A percentile compares a stretch with the other conserved stretches of the same genome.
These are phyloP conservation scores for Tribonema minus DNA, from an alignment of 108 stramenopile genomes.

Conservation along the genomic window DNA sequence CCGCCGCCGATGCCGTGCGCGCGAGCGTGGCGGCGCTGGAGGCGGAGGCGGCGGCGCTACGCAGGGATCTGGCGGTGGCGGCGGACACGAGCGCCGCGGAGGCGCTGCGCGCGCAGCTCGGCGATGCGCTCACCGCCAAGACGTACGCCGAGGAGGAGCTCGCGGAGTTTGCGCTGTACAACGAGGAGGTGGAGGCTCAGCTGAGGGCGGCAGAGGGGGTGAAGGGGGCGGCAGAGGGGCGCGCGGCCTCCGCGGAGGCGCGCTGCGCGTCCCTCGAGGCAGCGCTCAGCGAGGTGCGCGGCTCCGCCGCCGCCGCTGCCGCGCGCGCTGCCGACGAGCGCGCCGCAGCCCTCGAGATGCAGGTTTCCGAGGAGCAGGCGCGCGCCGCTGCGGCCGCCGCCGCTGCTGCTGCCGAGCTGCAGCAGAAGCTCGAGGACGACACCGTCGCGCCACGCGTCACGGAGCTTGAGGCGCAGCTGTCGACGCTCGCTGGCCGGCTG, in stretches of 20 bases:
- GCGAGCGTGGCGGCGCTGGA: background rate
- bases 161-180: conserved; percentile 11
- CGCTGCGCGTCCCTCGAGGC: background rate
- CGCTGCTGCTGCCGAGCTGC: background rate
- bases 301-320: background rate
- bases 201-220: background rate
- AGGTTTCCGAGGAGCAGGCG: background rate
- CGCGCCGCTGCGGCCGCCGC: background rate
- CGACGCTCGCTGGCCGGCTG: too few relatives aligned
- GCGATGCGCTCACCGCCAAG: conserved; percentile 6
- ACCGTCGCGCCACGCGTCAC: background rate
- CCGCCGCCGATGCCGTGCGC: too few relatives aligned
- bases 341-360: background rate
- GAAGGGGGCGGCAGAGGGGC: background rate
- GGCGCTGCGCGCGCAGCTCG: background rate
- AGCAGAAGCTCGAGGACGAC: background rate
- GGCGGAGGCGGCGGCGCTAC: too few relatives aligned
- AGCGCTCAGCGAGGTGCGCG: background rate
- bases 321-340: background rate
- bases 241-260: background rate
- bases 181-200: background rate
- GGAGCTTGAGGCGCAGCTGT: background rate
- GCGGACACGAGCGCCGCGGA: background rate
- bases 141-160: conserved; percentile 18
- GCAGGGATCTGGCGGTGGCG: too few relatives aligned